Base-by-base conservation (phyloP, 768 basidiomycete species). In the Omphalotus guepiniiformis region DNA sequence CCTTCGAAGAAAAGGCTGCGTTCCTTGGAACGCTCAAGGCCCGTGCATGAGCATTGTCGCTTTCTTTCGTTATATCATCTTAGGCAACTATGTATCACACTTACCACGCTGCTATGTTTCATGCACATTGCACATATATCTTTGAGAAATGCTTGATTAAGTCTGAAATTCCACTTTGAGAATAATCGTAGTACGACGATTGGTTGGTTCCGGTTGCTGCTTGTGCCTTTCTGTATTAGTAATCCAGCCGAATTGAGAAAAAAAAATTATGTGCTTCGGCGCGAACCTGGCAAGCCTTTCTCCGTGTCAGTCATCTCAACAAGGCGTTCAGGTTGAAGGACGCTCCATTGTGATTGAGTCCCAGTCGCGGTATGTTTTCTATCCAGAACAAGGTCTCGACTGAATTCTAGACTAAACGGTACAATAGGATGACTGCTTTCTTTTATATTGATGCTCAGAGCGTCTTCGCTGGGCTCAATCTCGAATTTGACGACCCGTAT, bases 1-100 rank as follows among this genome's bases (percentile, higher is more conserved):
- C 93, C 40, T 77, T 79, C 74, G 89, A 90, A 73, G 95, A 97
- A 85, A 97, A 97, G 82, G 75, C 79, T 57, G 84, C 90, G 65
- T 97, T 97, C 83, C 61, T 93, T 68, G 90, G 90, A 69, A 82
- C 88, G 63, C 88, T 91, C 82, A 93, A 92, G 74, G 48, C 48
- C 30, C 48, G 48, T 34, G 39, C 48, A 41, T 49, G 25, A 49
- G 32, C 35, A 16, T 23, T 64, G 63, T 64, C 69, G 66, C 6
- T 40, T 38, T n/a, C 37, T 47, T 22, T n/a, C 35, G 9, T 30
- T 30, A 44, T 47, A 6, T 29, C 36, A 23, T n/a, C 30, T 9
- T 47, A 37, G 37, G 35, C 45, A 27, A 1, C 23, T 25, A 38
- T 34, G 39, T 42, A 41, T 41, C 3, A 38, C n/a, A 21, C 18